These are phyloP conservation scores for Cutaneotrichosporon sp. DNA, from an alignment of 1,284 basidiomycete genomes.

Conservation along the genomic window DNA sequence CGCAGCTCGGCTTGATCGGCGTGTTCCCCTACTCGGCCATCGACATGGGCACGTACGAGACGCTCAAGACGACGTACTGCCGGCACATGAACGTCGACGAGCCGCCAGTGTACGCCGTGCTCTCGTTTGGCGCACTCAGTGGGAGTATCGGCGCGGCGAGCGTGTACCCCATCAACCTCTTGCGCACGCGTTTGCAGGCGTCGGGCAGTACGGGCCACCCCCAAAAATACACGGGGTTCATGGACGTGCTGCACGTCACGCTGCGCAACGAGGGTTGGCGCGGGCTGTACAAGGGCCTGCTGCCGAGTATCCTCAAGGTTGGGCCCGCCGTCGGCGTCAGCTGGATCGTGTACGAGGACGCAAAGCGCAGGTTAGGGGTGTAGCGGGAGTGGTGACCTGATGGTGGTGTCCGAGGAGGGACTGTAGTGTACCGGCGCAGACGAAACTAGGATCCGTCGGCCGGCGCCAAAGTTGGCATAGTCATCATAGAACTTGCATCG, in stretches of 20 bases:
- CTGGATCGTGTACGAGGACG: slow-evolving; percentile 69
- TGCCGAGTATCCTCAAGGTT: slow-evolving; percentile 91
- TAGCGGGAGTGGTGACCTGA: background rate
- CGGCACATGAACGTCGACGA: slow-evolving; percentile 78
- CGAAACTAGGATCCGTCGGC: background rate
- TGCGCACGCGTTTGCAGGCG: slow-evolving; percentile 92
- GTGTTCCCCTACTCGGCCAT: slow-evolving; percentile 89
- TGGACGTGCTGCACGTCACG: slow-evolving; percentile 82
- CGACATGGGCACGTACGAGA: slow-evolving; percentile 94
- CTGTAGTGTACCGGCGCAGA: background rate
- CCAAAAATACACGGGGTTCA: slow-evolving; percentile 79
- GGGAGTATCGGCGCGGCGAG: slow-evolving; percentile 88
- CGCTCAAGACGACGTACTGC: slow-evolving; percentile 79
- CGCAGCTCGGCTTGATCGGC: slow-evolving; percentile 79
- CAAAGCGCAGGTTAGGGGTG: slow-evolving; percentile 47
- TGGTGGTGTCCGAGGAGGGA: background rate
- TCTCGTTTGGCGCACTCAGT: slow-evolving; percentile 85
- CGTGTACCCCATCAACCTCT: slow-evolving; percentile 89
- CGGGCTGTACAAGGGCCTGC: slow-evolving; percentile 91
- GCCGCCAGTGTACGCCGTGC: slow-evolving; percentile 75
- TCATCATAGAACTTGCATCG: slow-evolving; percentile 21
- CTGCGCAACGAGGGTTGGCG: slow-evolving; percentile 84
- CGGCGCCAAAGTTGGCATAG: slow-evolving; percentile 9
- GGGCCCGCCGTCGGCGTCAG: slow-evolving; percentile 93
- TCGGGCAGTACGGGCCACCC: slow-evolving; percentile 92